Evolutionary conservation across 768 basidiomycete genomes (phyloP).

Genomic region (Kwoniella pini): DNA sequence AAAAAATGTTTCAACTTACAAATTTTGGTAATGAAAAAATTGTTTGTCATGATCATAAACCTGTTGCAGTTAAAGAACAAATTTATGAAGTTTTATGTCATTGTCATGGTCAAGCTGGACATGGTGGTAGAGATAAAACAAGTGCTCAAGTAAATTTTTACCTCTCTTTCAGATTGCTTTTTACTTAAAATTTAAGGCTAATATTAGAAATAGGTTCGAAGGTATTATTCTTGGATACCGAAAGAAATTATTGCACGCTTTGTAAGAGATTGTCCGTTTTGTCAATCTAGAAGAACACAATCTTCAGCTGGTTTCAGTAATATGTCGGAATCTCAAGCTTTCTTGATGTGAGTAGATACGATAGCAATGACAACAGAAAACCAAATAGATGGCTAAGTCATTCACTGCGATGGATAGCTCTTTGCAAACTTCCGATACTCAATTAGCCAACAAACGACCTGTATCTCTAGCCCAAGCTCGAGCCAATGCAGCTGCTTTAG

Average conservation of each 20-base stretch:
- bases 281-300: slow-evolving; percentile 59
- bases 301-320: slow-evolving; percentile 14
- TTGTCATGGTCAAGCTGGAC: slow-evolving; percentile 66
- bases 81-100: slow-evolving; percentile 76
- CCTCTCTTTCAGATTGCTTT: too few relatives aligned
- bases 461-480: slow-evolving; percentile 22
- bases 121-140: slow-evolving; percentile 80
- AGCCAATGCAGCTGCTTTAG: slow-evolving; percentile 15
- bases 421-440: slow-evolving; percentile 23
- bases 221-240: slow-evolving; percentile 78
- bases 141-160: slow-evolving; percentile 57
- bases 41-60: slow-evolving; percentile 69
- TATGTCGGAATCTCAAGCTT: slow-evolving; percentile 30
- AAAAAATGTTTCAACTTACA: slow-evolving; percentile 67
- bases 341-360: slow-evolving; percentile 27
- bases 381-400: too few relatives aligned
- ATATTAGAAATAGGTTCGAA: slow-evolving; percentile 64
- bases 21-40: slow-evolving; percentile 55
- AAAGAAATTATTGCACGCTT: slow-evolving; percentile 79
- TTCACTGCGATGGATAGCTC: slow-evolving; percentile 15
- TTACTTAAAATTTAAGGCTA: too few relatives aligned
- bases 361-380: too few relatives aligned
- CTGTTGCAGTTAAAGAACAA: slow-evolving; percentile 75
- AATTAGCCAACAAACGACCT: slow-evolving; percentile 16
- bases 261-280: slow-evolving; percentile 77